Conservation (phyloP, 805 yeast species). For the Kuraishia cidri region DNA sequence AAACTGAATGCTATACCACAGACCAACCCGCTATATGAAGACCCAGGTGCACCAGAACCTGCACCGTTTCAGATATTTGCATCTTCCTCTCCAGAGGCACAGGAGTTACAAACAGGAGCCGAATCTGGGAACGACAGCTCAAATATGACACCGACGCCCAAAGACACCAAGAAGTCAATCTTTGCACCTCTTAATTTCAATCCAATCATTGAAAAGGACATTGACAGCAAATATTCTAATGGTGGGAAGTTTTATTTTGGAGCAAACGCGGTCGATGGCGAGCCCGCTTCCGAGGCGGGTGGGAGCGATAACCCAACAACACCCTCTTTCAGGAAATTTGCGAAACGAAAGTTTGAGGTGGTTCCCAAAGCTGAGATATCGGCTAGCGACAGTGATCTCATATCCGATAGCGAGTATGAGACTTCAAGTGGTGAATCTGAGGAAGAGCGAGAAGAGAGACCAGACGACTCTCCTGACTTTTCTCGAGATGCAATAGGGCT, state of each 20-base stretch:
- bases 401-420: constrained; percentile 18
- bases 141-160: too few species aligned
- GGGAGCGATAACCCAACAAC: constrained; percentile 4
- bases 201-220: constrained; percentile 64
- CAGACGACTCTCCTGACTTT: too few species aligned
- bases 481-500: neutral
- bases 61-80: constrained; percentile 40
- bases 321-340: constrained; percentile 4
- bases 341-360: neutral
- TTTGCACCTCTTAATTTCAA: constrained; percentile 80
- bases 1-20: neutral
- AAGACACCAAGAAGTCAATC: constrained; percentile 39
- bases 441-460: constrained; percentile 5
- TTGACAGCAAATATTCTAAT: constrained; percentile 77
- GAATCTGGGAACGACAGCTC: constrained; percentile 1
- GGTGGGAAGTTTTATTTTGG: constrained; percentile 85
- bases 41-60: constrained; percentile 83
- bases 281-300: neutral
- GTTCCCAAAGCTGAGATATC: too few species aligned
- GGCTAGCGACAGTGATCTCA: constrained; percentile 9
- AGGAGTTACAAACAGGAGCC: constrained; percentile 2
- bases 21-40: constrained; percentile 46
- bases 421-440: constrained; percentile 1
- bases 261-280: constrained; percentile 4
- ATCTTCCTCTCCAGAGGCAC: constrained; percentile 14